A percentile compares a stretch with the other conserved stretches of the same genome.
These are phyloP conservation scores for Firmiana major DNA, from an alignment of 345 rosid species.

Conservation along the genomic window DNA sequence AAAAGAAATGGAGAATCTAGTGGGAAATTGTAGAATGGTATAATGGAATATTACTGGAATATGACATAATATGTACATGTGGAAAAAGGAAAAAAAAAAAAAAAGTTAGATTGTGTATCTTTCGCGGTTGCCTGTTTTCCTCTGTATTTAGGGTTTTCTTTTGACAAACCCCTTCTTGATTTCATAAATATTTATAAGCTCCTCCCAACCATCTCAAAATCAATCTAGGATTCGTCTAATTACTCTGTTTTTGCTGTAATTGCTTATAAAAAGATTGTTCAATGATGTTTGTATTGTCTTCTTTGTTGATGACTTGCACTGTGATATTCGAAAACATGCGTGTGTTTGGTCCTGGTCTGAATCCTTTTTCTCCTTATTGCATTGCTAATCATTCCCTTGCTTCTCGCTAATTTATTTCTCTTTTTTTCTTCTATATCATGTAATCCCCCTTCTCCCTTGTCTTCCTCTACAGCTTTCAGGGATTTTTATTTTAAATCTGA, in stretches of 20 bases:
- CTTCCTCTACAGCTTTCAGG: not conserved
- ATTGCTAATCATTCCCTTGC: slow-evolving; percentile 66
- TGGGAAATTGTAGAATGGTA: too few relatives aligned
- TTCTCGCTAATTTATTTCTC: slow-evolving; percentile 42
- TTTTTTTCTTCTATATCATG: slow-evolving; percentile 6
- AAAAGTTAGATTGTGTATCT: not conserved
- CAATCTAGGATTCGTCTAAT: slow-evolving; percentile 25
- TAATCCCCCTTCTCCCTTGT: slow-evolving; percentile 10
- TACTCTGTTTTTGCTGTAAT: slow-evolving; percentile 4
- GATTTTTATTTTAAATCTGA: too few relatives aligned
- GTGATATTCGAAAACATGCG: slow-evolving; percentile 52
- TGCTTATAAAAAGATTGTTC: slow-evolving; percentile 6
- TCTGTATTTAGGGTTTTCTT: not conserved
- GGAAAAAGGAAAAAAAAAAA: not conserved
- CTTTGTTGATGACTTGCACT: slow-evolving; percentile 36
- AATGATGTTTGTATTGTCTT: slow-evolving; percentile 53
- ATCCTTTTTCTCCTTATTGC: slow-evolving; percentile 89
- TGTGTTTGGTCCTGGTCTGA: slow-evolving; percentile 87
- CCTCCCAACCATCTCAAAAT: slow-evolving; percentile 11
- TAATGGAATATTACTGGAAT: too few relatives aligned
- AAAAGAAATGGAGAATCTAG: too few relatives aligned
- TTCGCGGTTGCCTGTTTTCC: not conserved
- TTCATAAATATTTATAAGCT: not conserved
- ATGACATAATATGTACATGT: too few relatives aligned
- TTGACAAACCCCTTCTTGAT: not conserved